A percentile compares a stretch with the other conserved stretches of the same genome.
These are phyloP conservation scores for Fusarium liriodendri DNA, from an alignment of 2,329 filamentous ascomycete genomes.

Conservation along the genomic window DNA sequence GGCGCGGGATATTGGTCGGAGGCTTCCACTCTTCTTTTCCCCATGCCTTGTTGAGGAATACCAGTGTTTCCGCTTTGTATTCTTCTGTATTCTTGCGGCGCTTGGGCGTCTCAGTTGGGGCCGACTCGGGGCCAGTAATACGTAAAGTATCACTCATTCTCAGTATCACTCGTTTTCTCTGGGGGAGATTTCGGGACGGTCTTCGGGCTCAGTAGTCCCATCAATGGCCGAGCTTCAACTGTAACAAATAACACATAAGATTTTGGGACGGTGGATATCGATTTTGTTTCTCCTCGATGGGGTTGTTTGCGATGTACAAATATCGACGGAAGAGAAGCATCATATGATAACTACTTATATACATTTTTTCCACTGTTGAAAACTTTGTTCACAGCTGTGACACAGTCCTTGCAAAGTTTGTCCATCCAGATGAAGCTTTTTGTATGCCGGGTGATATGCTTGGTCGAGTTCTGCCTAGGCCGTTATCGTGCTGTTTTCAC, in stretches of 20 bases:
- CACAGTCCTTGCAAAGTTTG: not conserved
- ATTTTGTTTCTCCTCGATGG: not conserved
- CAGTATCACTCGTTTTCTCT: not conserved
- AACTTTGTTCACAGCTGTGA: not conserved
- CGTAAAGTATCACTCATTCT: not conserved
- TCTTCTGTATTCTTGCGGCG: not conserved
- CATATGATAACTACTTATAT: not conserved
- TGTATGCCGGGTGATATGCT: not conserved
- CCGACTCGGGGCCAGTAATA: not conserved
- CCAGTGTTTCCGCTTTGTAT: not conserved
- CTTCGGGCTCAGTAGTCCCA: too few relatives aligned
- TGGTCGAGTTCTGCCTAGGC: not conserved
- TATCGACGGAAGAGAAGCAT: not conserved
- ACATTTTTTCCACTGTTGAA: not conserved
- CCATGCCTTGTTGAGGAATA: not conserved
- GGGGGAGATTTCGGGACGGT: not conserved
- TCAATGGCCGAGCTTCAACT: too few relatives aligned
- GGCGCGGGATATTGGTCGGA: not conserved
- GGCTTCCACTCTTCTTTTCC: not conserved
- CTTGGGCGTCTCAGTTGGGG: not conserved
- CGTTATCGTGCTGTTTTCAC: not conserved
- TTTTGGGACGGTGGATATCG: not conserved
- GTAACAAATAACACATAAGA: not conserved
- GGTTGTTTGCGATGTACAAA: not conserved
- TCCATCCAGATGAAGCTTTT: not conserved